These are phyloP conservation scores for Monosporascus ibericus DNA, from an alignment of 2,329 filamentous ascomycete genomes.

Conservation along the genomic window DNA sequence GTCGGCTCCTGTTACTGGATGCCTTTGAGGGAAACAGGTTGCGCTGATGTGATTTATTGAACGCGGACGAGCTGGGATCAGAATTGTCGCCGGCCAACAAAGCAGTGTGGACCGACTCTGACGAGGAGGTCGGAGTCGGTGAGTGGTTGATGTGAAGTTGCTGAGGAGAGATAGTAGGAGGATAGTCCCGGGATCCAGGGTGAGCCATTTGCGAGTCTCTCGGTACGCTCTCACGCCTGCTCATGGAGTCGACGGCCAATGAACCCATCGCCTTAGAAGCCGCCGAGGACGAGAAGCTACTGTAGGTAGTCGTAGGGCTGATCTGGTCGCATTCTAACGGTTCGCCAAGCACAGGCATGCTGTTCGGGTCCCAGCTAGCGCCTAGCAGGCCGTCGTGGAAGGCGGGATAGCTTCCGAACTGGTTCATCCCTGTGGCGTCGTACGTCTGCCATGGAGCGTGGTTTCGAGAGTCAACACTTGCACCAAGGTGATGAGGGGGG, in stretches of 20 bases:
- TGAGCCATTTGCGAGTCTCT: not conserved
- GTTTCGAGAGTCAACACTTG: conserved; percentile 1
- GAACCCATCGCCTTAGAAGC: conserved; percentile 20
- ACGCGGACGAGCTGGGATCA: conserved; percentile 10
- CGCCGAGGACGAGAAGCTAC: conserved; percentile 21
- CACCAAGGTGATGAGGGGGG: not conserved
- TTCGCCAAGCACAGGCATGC: conserved; percentile 17
- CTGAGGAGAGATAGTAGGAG: conserved; percentile 23
- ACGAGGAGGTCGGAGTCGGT: conserved; percentile 21
- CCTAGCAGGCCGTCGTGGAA: conserved; percentile 13
- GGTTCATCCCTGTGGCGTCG: conserved; percentile 6
- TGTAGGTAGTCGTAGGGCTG: conserved; percentile 9
- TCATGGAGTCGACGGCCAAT: conserved; percentile 16
- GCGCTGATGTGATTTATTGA: conserved; percentile 9
- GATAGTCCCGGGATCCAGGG: conserved; percentile 2
- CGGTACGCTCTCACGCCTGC: not conserved
- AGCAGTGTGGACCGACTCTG: conserved; percentile 16
- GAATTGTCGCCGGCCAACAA: conserved; percentile 10
- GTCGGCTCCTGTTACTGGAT: conserved; percentile 14
- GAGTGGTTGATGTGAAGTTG: conserved; percentile 23
- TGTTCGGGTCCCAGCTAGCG: conserved; percentile 4
- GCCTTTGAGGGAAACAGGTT: conserved; percentile 4
- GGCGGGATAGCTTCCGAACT: conserved; percentile 7
- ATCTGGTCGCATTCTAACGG: conserved; percentile 12
- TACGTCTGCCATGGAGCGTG: conserved; percentile 16